phyloP scores from a whole-genome alignment of 768 basidiomycete genomes.

The Suillus discolor region DNA sequence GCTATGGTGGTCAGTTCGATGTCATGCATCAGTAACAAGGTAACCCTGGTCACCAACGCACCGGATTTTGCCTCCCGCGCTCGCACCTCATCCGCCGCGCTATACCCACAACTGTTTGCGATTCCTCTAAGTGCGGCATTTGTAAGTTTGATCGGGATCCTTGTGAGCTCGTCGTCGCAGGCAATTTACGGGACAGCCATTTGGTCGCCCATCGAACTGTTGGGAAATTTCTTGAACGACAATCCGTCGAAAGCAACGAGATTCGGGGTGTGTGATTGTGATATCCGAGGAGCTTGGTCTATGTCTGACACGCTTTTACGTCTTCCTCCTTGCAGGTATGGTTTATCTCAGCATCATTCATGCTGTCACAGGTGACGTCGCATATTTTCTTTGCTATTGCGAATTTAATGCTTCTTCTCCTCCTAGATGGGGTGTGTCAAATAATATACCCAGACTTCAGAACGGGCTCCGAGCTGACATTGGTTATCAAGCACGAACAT shows the following conservation, averaged over 20 bases:
- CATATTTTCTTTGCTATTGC: neutral
- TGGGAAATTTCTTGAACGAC: constrained; percentile 68
- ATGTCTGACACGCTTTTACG: neutral
- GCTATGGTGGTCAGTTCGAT: constrained; percentile 71
- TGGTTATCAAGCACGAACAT: constrained; percentile 62
- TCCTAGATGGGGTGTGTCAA: constrained; percentile 30
- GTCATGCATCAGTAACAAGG: constrained; percentile 82
- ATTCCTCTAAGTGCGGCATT: constrained; percentile 74
- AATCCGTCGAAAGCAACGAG: constrained; percentile 63
- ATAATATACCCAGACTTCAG: constrained; percentile 20
- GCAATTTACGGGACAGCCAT: constrained; percentile 77
- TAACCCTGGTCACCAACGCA: constrained; percentile 74
- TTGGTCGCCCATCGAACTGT: constrained; percentile 77
- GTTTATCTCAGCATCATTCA: constrained; percentile 80
- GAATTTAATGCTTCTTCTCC: constrained; percentile 2
- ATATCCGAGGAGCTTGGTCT: neutral
- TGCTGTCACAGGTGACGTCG: constrained; percentile 65
- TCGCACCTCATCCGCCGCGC: constrained; percentile 55
- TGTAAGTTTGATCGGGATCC: constrained; percentile 79
- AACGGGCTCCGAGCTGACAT: constrained; percentile 12
- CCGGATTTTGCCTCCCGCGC: constrained; percentile 77
- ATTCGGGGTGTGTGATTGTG: constrained; percentile 50
- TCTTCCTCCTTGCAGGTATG: constrained; percentile 49
- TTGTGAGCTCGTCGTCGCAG: constrained; percentile 77
- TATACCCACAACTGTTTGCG: constrained; percentile 68